Base-by-base conservation (phyloP, 1,139 yeast species). In the Wickerhamomyces sp. region DNA sequence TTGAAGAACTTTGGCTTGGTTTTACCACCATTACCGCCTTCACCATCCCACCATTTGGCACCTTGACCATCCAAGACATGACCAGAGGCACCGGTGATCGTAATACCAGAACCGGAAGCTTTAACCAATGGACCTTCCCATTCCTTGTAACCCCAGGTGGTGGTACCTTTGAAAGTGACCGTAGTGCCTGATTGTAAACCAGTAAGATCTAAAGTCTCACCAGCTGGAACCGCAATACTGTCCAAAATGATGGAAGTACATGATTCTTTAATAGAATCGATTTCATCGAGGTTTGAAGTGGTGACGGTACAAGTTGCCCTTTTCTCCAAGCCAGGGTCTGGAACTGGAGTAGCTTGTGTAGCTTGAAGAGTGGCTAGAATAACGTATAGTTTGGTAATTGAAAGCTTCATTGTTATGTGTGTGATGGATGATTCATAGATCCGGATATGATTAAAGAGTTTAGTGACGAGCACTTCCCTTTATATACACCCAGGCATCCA, bases 71-170 rank as follows among this genome's bases (percentile, higher is more conserved):
- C 33, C 13, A 44, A 28, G 15, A 36, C 33, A 31, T 42, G 39
- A 26, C 41, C 41, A 10, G 40, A 32, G 3, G 38, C 37, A 26
- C 47, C 47, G 16, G 29, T 32, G 23, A 44, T 41, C 14, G 31
- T 40, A 21, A 44, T 32, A 14, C 28, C 32, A 10, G 34, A 24
- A 30, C 47, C 47, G 23, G 38, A 28, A 22, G 37, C 40, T 7
- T 30, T 14, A 20, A 44, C 33, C 24, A 44, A 33, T 15, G 47
- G 47, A 28, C 46, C 47, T 17, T 14, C 30, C 47, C 47, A 44
- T 27, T 36, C 40, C 19, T 32, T 21, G 24, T 44, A 40, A 12
- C 35, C 43, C 23, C 42, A 41, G 4, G 46, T 34, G 14, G 40
- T 38, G 7, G 35, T 38, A n/a, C 47, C 46, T 21, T 32, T 31